Evolutionary conservation across 2,329 filamentous ascomycete genomes (phyloP).

Genomic region (Proliferodiscus dingleyae): DNA sequence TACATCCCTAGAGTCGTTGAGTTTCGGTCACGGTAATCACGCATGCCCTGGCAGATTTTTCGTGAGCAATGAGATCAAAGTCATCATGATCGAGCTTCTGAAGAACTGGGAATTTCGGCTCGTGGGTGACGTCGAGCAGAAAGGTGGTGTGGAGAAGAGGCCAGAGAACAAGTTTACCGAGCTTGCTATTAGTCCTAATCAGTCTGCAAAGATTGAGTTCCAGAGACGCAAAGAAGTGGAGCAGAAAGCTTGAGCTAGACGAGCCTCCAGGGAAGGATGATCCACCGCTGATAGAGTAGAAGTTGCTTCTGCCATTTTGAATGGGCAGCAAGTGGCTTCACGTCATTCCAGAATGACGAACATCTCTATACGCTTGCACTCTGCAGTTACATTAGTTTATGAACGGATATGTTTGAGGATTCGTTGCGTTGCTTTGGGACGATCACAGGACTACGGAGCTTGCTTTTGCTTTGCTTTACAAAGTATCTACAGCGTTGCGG

Average conservation of each 20-base stretch:
- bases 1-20: conserved; percentile 30
- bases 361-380: too few relatives aligned
- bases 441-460: too few relatives aligned
- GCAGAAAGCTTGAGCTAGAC: conserved; percentile 1
- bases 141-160: conserved; percentile 59
- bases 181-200: conserved; percentile 11
- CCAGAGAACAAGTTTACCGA: conserved; percentile 45
- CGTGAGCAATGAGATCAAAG: conserved; percentile 37
- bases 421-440: too few relatives aligned
- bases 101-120: conserved; percentile 31
- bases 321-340: too few relatives aligned
- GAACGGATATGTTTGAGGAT: too few relatives aligned
- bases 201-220: conserved; percentile 16
- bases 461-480: too few relatives aligned
- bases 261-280: too few relatives aligned
- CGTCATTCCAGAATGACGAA: too few relatives aligned
- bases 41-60: conserved; percentile 41
- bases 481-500: too few relatives aligned
- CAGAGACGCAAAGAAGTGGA: conserved; percentile 9
- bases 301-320: too few relatives aligned
- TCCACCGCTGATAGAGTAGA: too few relatives aligned
- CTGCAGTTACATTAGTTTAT: too few relatives aligned
- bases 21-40: conserved; percentile 39
- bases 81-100: conserved; percentile 42
- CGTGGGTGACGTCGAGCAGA: conserved; percentile 77